phyloP scores from a whole-genome alignment of 176 grass and related monocot species.

The Triticum monococcum region DNA sequence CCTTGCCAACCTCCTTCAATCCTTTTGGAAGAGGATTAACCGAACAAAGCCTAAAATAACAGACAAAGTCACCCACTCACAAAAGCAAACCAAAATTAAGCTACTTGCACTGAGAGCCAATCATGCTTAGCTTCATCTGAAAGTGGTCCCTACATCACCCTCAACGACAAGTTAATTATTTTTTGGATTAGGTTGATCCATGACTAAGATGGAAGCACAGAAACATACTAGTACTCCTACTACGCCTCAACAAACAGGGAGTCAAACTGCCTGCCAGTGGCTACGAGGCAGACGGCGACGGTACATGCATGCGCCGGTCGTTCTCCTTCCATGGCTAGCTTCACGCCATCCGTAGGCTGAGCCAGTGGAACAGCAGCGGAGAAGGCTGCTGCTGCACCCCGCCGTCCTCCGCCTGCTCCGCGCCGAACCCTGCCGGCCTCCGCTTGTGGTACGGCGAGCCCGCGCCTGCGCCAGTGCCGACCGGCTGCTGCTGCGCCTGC shows the following conservation, averaged over 20 bases:
- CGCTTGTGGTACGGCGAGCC: slow-evolving; percentile 28
- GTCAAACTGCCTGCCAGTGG: slow-evolving; percentile 21
- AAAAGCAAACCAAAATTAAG: not conserved
- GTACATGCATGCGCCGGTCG: not conserved
- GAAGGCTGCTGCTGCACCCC: slow-evolving; percentile 32
- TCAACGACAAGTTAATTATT: slow-evolving; percentile 27
- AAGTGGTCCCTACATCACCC: slow-evolving; percentile 14
- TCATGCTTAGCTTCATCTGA: not conserved
- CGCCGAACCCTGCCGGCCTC: slow-evolving; percentile 27
- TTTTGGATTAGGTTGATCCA: slow-evolving; percentile 27
- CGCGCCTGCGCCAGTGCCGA: not conserved
- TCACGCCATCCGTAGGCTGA: slow-evolving; percentile 76
- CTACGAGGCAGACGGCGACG: not conserved
- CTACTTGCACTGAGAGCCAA: not conserved
- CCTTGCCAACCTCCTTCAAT: too few relatives aligned
- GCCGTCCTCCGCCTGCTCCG: slow-evolving; percentile 33
- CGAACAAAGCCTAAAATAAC: not conserved
- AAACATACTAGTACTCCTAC: not conserved
- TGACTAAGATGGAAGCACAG: slow-evolving; percentile 15
- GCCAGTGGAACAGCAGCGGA: slow-evolving; percentile 59
- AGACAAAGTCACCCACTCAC: not conserved
- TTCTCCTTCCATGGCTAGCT: not conserved
- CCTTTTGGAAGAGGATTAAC: too few relatives aligned
- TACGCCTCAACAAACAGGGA: slow-evolving; percentile 20
- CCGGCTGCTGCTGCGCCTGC: not conserved